Evolutionary conservation across 2,329 filamentous ascomycete genomes (phyloP).

Genomic region (Sphaerostilbella broomeana): DNA sequence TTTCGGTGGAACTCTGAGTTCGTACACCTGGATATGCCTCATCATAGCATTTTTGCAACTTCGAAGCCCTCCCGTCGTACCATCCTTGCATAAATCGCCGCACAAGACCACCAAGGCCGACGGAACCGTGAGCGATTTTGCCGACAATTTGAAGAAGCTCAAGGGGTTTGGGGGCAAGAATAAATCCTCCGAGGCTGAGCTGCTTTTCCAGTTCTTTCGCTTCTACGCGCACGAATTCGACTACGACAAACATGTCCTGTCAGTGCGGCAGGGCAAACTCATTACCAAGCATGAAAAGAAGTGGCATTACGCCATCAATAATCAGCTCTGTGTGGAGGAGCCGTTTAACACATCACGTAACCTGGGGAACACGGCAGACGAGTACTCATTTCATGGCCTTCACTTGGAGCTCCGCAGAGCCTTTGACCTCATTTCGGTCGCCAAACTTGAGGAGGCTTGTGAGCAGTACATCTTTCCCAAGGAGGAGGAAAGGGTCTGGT

Average conservation of each 20-base stretch:
- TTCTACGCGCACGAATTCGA: constrained; percentile 92
- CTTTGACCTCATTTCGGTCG: constrained; percentile 73
- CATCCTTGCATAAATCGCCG: constrained; percentile 68
- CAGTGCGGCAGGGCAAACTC: constrained; percentile 73
- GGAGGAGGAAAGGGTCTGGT: constrained; percentile 62
- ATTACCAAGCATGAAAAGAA: constrained; percentile 79
- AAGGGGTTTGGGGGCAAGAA: constrained; percentile 71
- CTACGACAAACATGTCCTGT: constrained; percentile 77
- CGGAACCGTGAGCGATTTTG: constrained; percentile 69
- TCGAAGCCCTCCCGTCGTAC: constrained; percentile 74
- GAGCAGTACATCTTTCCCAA: constrained; percentile 84
- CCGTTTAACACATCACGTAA: constrained; percentile 89
- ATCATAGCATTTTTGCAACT: constrained; percentile 95
- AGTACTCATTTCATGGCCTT: constrained; percentile 85
- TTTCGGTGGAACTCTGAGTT: constrained; percentile 89
- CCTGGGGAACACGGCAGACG: constrained; percentile 91
- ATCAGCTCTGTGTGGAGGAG: constrained; percentile 89
- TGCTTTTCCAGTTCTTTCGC: constrained; percentile 94
- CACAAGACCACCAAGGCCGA: constrained; percentile 47
- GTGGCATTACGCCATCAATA: constrained; percentile 75
- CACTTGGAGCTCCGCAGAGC: constrained; percentile 85
- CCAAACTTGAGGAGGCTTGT: constrained; percentile 75
- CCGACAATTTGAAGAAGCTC: constrained; percentile 74
- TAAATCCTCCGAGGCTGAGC: constrained; percentile 70
- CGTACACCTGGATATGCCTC: constrained; percentile 98